Evolutionary conservation across 345 rosid genomes (phyloP).

Genomic region (Citrus australasica): DNA sequence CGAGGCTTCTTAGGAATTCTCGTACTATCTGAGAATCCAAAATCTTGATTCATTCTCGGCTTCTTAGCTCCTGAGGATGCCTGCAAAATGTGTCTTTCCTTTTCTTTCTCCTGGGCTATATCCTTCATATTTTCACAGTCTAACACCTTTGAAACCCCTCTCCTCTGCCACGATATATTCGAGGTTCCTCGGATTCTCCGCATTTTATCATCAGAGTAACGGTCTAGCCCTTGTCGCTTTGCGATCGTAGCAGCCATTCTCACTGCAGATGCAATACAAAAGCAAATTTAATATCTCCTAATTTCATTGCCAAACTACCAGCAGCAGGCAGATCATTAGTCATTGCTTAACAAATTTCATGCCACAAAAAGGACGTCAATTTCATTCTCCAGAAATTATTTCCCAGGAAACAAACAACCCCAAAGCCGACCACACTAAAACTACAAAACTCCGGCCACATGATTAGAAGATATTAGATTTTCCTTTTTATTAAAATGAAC

Average conservation of each 20-base stretch:
- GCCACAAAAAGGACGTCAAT: background rate
- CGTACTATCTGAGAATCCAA: constrained; percentile 8
- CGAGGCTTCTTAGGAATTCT: constrained; percentile 20
- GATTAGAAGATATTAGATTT: no score
- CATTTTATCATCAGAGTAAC: constrained; percentile 4
- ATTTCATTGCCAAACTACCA: background rate
- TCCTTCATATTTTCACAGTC: background rate
- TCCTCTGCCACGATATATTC: constrained; percentile 15
- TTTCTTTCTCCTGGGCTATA: background rate
- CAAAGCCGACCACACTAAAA: background rate
- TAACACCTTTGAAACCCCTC: constrained; percentile 3
- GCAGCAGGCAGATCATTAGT: background rate
- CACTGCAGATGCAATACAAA: constrained; percentile 23
- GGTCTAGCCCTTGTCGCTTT: constrained; percentile 12
- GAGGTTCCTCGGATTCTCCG: constrained; percentile 5
- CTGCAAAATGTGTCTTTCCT: background rate
- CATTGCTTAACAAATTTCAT: background rate
- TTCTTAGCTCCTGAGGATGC: constrained; percentile 4
- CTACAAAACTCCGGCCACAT: background rate
- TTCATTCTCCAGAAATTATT: background rate
- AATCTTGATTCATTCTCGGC: constrained; percentile 6
- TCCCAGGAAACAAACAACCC: background rate
- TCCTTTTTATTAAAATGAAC: background rate
- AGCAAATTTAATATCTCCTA: background rate
- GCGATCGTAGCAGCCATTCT: constrained; percentile 36